Evolutionary conservation across 805 yeast species (phyloP).

Genomic region (Scheffersomyces ergatensis): DNA sequence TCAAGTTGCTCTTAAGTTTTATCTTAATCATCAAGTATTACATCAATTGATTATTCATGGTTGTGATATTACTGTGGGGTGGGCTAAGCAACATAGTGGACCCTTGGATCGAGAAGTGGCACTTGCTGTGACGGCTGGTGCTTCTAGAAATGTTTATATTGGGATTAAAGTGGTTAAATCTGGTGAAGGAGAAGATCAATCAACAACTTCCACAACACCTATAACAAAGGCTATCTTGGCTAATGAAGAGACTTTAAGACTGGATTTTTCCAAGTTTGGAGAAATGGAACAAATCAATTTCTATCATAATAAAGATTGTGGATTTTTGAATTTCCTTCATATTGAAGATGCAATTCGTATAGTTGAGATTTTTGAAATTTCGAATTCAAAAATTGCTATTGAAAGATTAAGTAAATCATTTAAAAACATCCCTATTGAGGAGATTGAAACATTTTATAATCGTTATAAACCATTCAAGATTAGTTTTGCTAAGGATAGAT

Average conservation of each 20-base stretch:
- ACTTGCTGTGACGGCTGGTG: constrained; percentile 68
- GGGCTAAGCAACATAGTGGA: constrained; percentile 70
- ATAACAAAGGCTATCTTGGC: constrained; percentile 22
- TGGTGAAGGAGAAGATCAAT: constrained; percentile 13
- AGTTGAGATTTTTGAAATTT: constrained; percentile 54
- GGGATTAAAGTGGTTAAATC: constrained; percentile 46
- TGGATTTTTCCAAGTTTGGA: constrained; percentile 65
- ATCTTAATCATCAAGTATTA: constrained; percentile 51
- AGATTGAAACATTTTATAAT: constrained; percentile 36
- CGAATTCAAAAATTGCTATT: constrained; percentile 31
- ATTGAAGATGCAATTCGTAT: constrained; percentile 62
- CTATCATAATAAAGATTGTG: constrained; percentile 67
- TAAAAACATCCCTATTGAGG: constrained; percentile 27
- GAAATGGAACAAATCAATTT: constrained; percentile 75
- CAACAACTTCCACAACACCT: constrained; percentile 5
- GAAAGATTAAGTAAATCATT: constrained; percentile 61
- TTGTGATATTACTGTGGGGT: constrained; percentile 60
- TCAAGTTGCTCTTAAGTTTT: constrained; percentile 63
- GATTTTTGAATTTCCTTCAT: constrained; percentile 68
- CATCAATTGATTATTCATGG: constrained; percentile 64
- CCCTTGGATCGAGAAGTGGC: constrained; percentile 55
- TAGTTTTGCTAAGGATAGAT: constrained; percentile 74
- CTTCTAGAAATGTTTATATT: constrained; percentile 73
- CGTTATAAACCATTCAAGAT: constrained; percentile 56
- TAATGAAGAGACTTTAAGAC: constrained; percentile 46